Percentiles rank a stretch among this genome's conserved stretches.
These are phyloP conservation scores for Dictyostelium capitatum DNA, from an alignment of 78 protist species.

Conservation along the genomic window DNA sequence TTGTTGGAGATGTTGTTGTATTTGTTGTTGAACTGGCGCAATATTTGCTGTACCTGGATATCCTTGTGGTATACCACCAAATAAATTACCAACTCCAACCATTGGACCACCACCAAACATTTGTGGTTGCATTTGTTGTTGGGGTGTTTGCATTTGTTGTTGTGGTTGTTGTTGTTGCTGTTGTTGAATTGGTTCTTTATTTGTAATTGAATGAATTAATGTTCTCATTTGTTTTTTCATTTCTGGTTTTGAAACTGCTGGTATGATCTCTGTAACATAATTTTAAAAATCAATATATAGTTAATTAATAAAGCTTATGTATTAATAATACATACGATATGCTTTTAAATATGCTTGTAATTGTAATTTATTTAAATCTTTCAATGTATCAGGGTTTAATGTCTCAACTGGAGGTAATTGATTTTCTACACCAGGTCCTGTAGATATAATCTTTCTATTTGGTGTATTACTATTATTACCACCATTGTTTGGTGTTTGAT, in stretches of 20 bases:
- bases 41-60: background rate
- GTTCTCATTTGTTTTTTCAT: conserved; percentile 77
- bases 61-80: background rate
- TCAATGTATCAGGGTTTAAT: conserved; percentile 55
- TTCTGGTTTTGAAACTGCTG: conserved; percentile 71
- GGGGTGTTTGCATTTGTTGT: background rate
- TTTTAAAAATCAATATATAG: background rate
- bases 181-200: conserved; percentile 21
- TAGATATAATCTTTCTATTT: background rate
- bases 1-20: background rate
- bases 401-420: conserved; percentile 39
- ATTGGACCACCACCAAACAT: background rate
- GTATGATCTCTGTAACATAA: conserved; percentile 18
- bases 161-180: background rate
- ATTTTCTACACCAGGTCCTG: background rate
- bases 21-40: conserved; percentile 6
- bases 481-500: background rate
- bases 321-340: conserved; percentile 15
- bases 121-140: background rate
- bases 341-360: conserved; percentile 31
- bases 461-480: background rate
- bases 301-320: background rate
- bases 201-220: conserved; percentile 49
- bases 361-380: conserved; percentile 37
- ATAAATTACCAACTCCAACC: background rate